Conservation (phyloP, 2,329 filamentous ascomycete genomes). For the Rutstroemia sp. region DNA sequence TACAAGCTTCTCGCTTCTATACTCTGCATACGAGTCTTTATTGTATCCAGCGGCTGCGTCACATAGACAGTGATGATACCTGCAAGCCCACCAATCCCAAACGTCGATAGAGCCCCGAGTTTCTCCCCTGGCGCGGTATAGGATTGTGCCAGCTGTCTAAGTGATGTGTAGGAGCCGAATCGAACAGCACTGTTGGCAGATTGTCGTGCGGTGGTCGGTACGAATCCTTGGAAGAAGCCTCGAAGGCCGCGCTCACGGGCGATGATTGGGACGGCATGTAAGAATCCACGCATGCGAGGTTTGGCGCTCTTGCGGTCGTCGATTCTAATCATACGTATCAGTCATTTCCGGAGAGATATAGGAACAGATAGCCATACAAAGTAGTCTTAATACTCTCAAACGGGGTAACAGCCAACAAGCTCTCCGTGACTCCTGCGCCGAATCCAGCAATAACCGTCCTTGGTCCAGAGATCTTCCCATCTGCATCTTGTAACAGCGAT, state of each 20-base stretch:
- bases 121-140: conserved; percentile 95
- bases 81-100: conserved; percentile 81
- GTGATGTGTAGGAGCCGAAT: conserved; percentile 83
- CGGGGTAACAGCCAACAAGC: conserved; percentile 85
- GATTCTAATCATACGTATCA: conserved; percentile 48
- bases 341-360: neutral
- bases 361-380: conserved; percentile 42
- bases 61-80: conserved; percentile 85
- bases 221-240: conserved; percentile 95
- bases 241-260: conserved; percentile 77
- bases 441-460: conserved; percentile 90
- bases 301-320: conserved; percentile 85
- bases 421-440: conserved; percentile 90
- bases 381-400: conserved; percentile 99
- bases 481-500: conserved; percentile 66
- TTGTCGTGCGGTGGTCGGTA: conserved; percentile 89
- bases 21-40: conserved; percentile 98
- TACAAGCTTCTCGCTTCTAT: conserved; percentile 76
- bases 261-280: conserved; percentile 84
- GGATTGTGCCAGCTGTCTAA: conserved; percentile 85
- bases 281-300: conserved; percentile 83
- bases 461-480: conserved; percentile 85
- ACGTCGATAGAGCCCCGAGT: conserved; percentile 78
- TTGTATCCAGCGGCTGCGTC: conserved; percentile 73
- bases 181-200: conserved; percentile 89